Evolutionary conservation across 495 filamentous ascomycete genomes (phyloP).

Genomic region (Daldinia vernicosa): DNA sequence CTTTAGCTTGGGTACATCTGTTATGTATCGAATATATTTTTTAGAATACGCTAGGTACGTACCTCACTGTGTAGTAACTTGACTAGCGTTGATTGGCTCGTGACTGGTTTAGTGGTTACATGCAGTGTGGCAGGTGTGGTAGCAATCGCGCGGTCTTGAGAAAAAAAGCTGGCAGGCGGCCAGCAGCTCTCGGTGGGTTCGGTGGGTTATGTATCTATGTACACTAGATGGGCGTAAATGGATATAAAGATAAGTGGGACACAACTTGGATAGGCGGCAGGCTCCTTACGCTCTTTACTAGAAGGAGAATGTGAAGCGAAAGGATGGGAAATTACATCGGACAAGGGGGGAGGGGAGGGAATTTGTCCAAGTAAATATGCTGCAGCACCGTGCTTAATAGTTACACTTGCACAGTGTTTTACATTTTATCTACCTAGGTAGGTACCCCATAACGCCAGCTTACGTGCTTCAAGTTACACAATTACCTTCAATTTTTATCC

Average conservation of each 20-base stretch:
- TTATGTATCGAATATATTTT: conserved; percentile 5
- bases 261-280: conserved; percentile 34
- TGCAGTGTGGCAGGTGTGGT: conserved; percentile 16
- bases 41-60: neutral
- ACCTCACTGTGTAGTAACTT: conserved; percentile 2
- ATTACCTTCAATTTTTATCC: conserved; percentile 1
- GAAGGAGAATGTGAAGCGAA: conserved; percentile 36
- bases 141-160: conserved; percentile 7
- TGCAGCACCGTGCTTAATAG: conserved; percentile 7
- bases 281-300: conserved; percentile 34
- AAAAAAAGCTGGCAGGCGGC: conserved; percentile 10
- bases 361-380: conserved; percentile 14
- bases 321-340: conserved; percentile 41
- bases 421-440: neutral
- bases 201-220: too few relatives aligned
- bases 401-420: conserved; percentile 27
- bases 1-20: neutral
- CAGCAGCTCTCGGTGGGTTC: conserved; percentile 9
- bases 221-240: neutral
- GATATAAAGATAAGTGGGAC: conserved; percentile 26
- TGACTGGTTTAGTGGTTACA: conserved; percentile 37
- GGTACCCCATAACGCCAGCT: too few relatives aligned
- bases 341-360: conserved; percentile 35
- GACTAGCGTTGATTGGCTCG: conserved; percentile 29
- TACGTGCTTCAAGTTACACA: conserved; percentile 2